Conservation (phyloP, 2,329 filamentous ascomycete species). For the Penicillium crustosum region DNA sequence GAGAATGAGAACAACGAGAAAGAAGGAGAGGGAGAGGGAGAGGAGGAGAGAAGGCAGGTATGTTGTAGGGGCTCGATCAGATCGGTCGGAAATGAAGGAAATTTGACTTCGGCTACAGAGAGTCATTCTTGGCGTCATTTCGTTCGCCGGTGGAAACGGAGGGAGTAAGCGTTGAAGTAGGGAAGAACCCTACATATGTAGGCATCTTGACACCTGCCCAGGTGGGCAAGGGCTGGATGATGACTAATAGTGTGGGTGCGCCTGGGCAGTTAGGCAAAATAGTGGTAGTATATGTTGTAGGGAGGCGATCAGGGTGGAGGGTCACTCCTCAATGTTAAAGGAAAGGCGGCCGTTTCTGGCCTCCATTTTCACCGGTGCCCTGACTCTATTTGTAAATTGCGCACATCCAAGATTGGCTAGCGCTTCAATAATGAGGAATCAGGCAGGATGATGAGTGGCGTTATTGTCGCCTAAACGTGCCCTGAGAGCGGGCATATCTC, state of each 20-base stretch:
- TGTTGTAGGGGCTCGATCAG: not conserved
- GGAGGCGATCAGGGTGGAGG: too few species aligned
- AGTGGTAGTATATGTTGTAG: not conserved
- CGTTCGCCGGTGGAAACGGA: too few species aligned
- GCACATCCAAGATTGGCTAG: not conserved
- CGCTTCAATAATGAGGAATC: not conserved
- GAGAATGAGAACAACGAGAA: not conserved
- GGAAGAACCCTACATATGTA: not conserved
- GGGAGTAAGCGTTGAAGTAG: not conserved
- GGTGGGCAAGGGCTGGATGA: not conserved
- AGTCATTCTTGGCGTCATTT: too few species aligned
- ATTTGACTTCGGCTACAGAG: too few species aligned
- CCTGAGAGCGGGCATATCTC: not conserved
- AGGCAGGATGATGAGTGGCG: not conserved
- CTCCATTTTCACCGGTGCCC: not conserved
- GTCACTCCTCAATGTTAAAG: not conserved
- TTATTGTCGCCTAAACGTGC: not conserved
- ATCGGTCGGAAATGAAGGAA: not conserved
- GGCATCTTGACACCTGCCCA: too few species aligned
- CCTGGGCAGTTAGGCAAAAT: not conserved
- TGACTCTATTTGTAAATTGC: not conserved
- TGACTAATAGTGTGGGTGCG: not conserved
- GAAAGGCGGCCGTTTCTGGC: not conserved
- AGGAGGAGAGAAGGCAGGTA: not conserved
- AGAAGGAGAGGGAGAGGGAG: too few species aligned